phyloP scores from a whole-genome alignment of 164 flowering plant genomes.

The Cinnamomum chago region DNA sequence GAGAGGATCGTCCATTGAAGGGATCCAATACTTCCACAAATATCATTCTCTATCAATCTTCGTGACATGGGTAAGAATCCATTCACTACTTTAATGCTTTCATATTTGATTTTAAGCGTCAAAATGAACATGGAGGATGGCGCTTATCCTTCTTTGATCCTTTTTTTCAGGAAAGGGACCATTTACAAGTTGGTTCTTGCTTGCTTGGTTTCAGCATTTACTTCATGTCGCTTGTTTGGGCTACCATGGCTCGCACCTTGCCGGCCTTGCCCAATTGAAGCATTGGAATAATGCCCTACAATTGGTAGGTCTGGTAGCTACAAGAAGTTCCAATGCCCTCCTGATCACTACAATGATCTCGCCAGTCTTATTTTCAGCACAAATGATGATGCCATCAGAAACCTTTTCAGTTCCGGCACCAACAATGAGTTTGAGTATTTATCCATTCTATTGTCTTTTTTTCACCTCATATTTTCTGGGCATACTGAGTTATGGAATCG shows the following conservation, averaged over 20 bases:
- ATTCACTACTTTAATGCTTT: not conserved
- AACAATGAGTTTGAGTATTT: conserved; percentile 56
- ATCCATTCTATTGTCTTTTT: conserved; percentile 65
- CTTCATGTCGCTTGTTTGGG: conserved; percentile 80
- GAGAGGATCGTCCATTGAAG: too few species aligned
- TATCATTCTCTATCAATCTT: too few species aligned
- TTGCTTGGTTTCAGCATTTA: conserved; percentile 62
- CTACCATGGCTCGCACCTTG: conserved; percentile 88
- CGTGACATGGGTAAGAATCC: conserved; percentile 61
- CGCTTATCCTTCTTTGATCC: conserved; percentile 6
- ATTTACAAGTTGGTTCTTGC: conserved; percentile 61
- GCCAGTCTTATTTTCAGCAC: conserved; percentile 94
- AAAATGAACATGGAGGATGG: not conserved
- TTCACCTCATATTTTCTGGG: conserved; percentile 63
- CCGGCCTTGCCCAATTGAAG: conserved; percentile 61
- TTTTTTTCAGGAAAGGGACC: conserved; percentile 57
- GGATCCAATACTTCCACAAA: too few species aligned
- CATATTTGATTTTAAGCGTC: not conserved
- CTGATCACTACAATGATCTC: conserved; percentile 87
- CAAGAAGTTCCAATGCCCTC: conserved; percentile 84
- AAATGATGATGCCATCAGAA: conserved; percentile 84
- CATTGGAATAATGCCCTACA: conserved; percentile 80
- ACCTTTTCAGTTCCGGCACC: conserved; percentile 72
- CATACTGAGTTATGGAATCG: conserved; percentile 75
- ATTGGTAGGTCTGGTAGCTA: conserved; percentile 88